A percentile compares a stretch with the other conserved stretches of the same genome.
Evolutionary conservation across 768 basidiomycete genomes (phyloP).

Genomic region (Trametes elegans): DNA sequence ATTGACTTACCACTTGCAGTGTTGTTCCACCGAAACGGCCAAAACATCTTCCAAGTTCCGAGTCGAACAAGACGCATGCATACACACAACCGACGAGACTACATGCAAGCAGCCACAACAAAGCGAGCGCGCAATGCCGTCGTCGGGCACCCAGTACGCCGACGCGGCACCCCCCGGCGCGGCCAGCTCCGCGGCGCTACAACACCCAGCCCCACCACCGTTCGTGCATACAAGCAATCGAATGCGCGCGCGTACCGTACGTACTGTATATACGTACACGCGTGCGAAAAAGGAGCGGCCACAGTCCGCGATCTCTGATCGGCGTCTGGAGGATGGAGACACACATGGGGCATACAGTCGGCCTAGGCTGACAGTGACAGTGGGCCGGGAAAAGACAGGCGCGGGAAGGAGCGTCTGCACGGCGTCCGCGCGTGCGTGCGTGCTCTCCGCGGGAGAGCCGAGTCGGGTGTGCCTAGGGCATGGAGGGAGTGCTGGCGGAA

Average conservation of each 20-base stretch:
- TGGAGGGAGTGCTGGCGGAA: too few species aligned
- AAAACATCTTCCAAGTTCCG: not conserved
- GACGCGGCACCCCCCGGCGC: constrained; percentile 3
- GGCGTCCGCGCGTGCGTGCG: too few species aligned
- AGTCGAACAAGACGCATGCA: not conserved
- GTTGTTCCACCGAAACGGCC: not conserved
- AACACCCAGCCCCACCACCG: not conserved
- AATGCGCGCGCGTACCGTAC: too few species aligned
- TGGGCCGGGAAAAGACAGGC: constrained; percentile 6
- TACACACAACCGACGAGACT: constrained; percentile 6
- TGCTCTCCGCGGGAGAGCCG: not conserved
- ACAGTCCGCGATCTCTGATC: constrained; percentile 7
- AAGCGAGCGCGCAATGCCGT: not conserved
- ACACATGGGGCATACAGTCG: not conserved
- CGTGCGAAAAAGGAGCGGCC: not conserved
- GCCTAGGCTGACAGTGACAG: not conserved
- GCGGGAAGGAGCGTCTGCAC: not conserved
- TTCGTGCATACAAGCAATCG: not conserved
- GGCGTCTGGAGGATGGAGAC: not conserved
- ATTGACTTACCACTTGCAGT: too few species aligned
- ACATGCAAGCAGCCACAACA: not conserved
- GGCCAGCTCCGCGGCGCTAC: not conserved
- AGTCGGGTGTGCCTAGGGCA: not conserved
- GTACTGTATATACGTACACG: constrained; percentile 8
- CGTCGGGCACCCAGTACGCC: constrained; percentile 7